A percentile compares a stretch with the other conserved stretches of the same genome.
phyloP scores from a whole-genome alignment of 305 asterid genomes.

The Coffea humblotiana region DNA sequence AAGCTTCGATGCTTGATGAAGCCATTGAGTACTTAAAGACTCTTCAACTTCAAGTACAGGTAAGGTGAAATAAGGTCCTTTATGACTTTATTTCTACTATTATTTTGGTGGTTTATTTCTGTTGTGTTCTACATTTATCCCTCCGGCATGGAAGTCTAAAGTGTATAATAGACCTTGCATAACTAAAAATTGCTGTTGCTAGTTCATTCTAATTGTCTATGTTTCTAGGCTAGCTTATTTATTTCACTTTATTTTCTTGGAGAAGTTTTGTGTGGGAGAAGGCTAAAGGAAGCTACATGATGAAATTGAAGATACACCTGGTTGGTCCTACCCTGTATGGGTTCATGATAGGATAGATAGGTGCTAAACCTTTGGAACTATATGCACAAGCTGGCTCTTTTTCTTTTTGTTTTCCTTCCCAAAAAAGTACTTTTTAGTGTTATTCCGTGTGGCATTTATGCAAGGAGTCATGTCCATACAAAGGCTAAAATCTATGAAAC shows the following conservation, averaged over 20 bases:
- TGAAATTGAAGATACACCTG: neutral
- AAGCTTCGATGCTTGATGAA: constrained; percentile 99
- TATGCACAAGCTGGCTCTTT: neutral
- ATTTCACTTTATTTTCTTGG: neutral
- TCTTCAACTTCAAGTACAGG: constrained; percentile 98
- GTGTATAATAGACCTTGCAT: neutral
- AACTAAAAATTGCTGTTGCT: neutral
- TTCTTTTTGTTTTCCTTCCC: neutral
- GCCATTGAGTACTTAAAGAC: constrained; percentile 94
- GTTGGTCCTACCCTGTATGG: neutral
- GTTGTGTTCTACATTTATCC: neutral
- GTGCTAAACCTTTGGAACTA: neutral
- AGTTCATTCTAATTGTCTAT: neutral
- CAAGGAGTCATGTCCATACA: neutral
- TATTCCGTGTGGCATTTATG: neutral
- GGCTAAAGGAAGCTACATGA: neutral
- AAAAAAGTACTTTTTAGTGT: neutral
- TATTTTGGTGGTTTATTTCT: neutral
- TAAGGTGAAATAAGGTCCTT: constrained; percentile 30
- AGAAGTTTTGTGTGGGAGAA: neutral
- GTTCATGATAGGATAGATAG: neutral
- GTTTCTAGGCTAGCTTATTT: neutral
- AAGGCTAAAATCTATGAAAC: neutral
- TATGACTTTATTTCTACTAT: constrained; percentile 4
- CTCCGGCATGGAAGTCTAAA: neutral